Conservation (phyloP, 1,284 basidiomycete species). For the Rhizopogon hawkerae region DNA sequence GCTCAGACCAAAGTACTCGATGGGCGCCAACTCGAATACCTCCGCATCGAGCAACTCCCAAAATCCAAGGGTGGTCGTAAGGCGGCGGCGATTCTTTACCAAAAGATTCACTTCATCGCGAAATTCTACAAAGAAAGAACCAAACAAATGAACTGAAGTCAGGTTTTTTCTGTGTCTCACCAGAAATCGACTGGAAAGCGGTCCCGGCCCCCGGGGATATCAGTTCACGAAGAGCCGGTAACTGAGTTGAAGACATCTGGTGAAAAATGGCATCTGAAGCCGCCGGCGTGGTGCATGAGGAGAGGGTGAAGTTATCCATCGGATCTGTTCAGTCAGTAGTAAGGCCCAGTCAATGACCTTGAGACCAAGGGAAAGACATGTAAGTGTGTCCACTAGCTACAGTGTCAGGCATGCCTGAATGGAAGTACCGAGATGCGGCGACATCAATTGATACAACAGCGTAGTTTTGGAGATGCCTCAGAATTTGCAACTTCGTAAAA, state of each 20-base stretch:
- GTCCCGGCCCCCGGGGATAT: no score
- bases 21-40: neutral
- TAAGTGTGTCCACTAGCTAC: no score
- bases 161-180: neutral
- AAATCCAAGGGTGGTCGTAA: slow-evolving; percentile 12
- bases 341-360: no score
- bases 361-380: no score
- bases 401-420: no score
- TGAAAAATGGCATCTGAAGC: neutral
- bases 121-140: neutral
- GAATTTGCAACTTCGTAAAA: no score
- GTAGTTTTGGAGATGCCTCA: no score
- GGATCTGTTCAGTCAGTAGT: slow-evolving; percentile 9
- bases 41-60: neutral
- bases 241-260: slow-evolving; percentile 10
- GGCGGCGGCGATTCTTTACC: slow-evolving; percentile 9
- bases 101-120: slow-evolving; percentile 3
- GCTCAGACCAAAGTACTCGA: slow-evolving; percentile 17
- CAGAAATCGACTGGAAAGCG: neutral
- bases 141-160: neutral
- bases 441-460: no score
- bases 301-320: slow-evolving; percentile 5
- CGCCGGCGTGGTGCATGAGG: slow-evolving; percentile 13
- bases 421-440: no score
- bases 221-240: slow-evolving; percentile 18